Evolutionary conservation across 163 green algal species (phyloP), one percentile per base, ranked within the genome.

Genomic region (Volvox carteri): DNA sequence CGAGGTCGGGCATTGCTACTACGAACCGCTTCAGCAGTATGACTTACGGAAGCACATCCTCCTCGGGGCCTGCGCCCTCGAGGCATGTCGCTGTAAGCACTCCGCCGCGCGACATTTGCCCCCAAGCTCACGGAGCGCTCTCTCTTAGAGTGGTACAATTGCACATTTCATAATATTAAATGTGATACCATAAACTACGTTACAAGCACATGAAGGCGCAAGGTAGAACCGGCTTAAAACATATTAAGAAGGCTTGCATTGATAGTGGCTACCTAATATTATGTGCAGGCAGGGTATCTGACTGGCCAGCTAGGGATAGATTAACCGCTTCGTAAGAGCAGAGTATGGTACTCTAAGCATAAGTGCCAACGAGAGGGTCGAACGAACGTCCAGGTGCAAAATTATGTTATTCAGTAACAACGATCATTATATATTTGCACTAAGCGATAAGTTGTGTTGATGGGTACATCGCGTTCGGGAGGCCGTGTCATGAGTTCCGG

Each of bases 81-180:
- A 77, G 52, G 28, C 60, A 76, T 37, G 78, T 86, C 37, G 78
- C 39, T 5, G 58, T 67, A 5, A 86, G 37, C 50, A 44, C 78
- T 60, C 56, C 78, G 30, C 75, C 75, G 48, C 75, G 75, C 56
- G 78, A 86, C 78, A 86, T 86, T 44, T 85, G 42, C 41, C 21
- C 37, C 54, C 54, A 11, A 65, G 8, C 60, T 72, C 60, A 72
- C 35, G 4, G 60, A 4, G 23, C 60, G n/a, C 60, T 54, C 48
- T 48, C 50, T 75, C n/a, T 42, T 75, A 75, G 30, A 75, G 65
- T 19, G n/a, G n/a, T n/a, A n/a, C n/a, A n/a, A n/a, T n/a, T n/a
- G n/a, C n/a, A n/a, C n/a, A n/a, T n/a, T n/a, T n/a, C n/a, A n/a
- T n/a, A n/a, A n/a, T n/a, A n/a, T n/a, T n/a, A n/a, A n/a, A 75